A percentile compares a stretch with the other conserved stretches of the same genome.
phyloP scores from a whole-genome alignment of 139 green algal genomes.

The Coelastrella sp. region DNA sequence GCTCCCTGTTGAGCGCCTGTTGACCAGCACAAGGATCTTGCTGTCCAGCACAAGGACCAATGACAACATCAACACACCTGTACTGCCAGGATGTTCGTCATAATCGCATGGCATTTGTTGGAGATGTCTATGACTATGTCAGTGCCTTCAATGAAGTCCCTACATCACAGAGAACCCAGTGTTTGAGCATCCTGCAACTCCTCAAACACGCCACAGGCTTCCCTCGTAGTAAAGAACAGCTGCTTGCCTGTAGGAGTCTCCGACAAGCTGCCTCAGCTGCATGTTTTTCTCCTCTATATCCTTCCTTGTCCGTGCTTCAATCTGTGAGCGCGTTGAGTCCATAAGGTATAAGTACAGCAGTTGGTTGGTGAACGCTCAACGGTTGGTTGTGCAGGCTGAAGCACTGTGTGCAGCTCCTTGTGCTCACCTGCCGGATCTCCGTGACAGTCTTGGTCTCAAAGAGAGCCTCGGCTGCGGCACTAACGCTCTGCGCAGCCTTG shows the following conservation, averaged over 20 bases:
- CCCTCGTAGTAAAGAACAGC: background rate
- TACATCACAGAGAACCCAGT: conserved; percentile 48
- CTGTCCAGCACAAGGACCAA: too few species aligned
- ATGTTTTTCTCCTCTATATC: conserved; percentile 95
- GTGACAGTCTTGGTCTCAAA: conserved; percentile 86
- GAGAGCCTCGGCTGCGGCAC: conserved; percentile 74
- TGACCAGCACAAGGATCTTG: too few species aligned
- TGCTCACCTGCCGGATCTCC: conserved; percentile 84
- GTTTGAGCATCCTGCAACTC: too few species aligned
- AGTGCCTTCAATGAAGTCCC: conserved; percentile 93
- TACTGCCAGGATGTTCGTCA: conserved; percentile 71
- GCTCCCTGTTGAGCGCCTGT: too few species aligned
- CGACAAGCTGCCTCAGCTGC: conserved; percentile 89
- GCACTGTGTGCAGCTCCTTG: background rate
- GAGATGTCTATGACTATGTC: conserved; percentile 93
- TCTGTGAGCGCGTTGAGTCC: conserved; percentile 52
- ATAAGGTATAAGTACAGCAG: background rate
- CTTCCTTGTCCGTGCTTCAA: conserved; percentile 80
- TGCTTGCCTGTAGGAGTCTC: conserved; percentile 86
- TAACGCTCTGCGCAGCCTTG: conserved; percentile 1
- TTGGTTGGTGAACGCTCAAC: background rate
- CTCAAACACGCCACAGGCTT: too few species aligned
- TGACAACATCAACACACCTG: conserved; percentile 56
- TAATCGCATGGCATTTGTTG: conserved; percentile 70
- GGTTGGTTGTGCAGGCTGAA: background rate